phyloP scores from a whole-genome alignment of 345 rosid species.

The Sisymbrium altissimum region DNA sequence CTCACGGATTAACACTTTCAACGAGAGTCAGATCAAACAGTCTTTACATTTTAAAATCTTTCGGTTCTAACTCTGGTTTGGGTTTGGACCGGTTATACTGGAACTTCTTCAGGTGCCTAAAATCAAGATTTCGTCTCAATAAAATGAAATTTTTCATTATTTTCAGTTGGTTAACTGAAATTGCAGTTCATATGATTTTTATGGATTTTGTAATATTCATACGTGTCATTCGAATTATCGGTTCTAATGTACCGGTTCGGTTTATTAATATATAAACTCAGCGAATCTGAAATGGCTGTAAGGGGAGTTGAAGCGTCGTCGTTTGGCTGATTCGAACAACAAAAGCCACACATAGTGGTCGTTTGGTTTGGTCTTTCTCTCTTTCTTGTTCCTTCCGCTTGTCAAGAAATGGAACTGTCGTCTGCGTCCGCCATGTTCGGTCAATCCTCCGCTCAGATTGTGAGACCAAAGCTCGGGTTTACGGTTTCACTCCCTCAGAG shows the following conservation, averaged over 20 bases:
- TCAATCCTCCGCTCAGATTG: slow-evolving; percentile 22
- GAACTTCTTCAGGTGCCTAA: no score
- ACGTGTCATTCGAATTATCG: no score
- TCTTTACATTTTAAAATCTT: no score
- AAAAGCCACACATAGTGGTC: not conserved
- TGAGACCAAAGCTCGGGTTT: slow-evolving; percentile 5
- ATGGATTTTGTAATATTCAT: no score
- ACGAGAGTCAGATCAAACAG: no score
- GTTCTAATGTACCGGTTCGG: not conserved
- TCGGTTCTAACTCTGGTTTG: no score
- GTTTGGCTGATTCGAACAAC: not conserved
- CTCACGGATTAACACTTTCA: no score
- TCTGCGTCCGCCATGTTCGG: slow-evolving; percentile 17
- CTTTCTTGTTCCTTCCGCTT: not conserved
- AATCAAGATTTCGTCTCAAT: no score
- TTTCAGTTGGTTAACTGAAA: no score
- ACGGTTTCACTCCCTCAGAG: not conserved
- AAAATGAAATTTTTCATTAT: no score
- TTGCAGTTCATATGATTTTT: no score
- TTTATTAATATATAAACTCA: not conserved
- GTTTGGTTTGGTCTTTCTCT: not conserved
- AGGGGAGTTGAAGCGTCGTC: slow-evolving; percentile 13
- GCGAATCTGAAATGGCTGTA: not conserved
- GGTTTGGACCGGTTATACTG: no score
- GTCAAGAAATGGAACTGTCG: slow-evolving; percentile 25